Evolutionary conservation across 2,329 filamentous ascomycete species (phyloP).

Genomic region (Fusarium sp.): DNA sequence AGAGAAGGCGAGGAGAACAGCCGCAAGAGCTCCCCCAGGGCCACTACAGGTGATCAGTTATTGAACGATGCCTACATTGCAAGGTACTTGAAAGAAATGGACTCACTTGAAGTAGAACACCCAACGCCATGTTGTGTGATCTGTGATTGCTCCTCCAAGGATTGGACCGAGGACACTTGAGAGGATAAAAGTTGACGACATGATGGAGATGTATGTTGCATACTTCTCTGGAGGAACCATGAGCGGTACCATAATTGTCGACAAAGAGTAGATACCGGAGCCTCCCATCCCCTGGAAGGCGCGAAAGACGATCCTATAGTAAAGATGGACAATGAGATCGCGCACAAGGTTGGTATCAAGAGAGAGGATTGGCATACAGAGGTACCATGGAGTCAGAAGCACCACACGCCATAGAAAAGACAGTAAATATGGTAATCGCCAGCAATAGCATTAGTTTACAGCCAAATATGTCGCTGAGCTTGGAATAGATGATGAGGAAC

Average conservation of each 20-base stretch:
- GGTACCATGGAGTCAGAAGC: neutral
- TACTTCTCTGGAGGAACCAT: constrained; percentile 19
- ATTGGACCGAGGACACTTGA: constrained; percentile 14
- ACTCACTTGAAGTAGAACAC: constrained; percentile 18
- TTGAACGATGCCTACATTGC: too few species aligned
- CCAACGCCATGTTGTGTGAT: constrained; percentile 14
- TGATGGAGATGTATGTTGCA: constrained; percentile 23
- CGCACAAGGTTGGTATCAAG: neutral
- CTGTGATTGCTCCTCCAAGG: constrained; percentile 9
- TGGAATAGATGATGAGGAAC: constrained; percentile 29
- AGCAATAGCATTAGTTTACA: constrained; percentile 21
- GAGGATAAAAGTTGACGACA: constrained; percentile 12
- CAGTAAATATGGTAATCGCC: constrained; percentile 15
- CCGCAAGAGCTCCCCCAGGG: constrained; percentile 4
- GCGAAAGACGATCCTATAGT: constrained; percentile 20
- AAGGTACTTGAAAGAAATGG: neutral
- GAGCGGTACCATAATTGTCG: constrained; percentile 14
- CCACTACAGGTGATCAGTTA: neutral
- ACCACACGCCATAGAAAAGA: constrained; percentile 23
- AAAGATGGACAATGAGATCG: neutral
- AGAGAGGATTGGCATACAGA: neutral
- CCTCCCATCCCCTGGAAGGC: constrained; percentile 28
- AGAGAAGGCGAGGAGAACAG: constrained; percentile 2
- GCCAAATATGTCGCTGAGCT: constrained; percentile 25
- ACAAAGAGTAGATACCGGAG: constrained; percentile 28